Evolutionary conservation across 768 basidiomycete genomes (phyloP).

Genomic region (Amanita phalloides): DNA sequence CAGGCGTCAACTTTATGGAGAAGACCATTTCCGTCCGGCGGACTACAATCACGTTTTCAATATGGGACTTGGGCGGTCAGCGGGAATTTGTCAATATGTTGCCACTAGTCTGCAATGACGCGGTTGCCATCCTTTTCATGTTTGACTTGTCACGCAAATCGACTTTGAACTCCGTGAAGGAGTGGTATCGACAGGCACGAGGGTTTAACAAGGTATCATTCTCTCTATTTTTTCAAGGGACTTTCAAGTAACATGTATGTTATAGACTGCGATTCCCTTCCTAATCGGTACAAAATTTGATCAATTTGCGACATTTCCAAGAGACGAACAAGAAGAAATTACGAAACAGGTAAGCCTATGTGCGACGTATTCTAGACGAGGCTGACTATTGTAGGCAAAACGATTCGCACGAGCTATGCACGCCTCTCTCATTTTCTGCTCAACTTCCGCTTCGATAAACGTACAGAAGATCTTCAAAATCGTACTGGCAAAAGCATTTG

Average conservation of each 20-base stretch:
- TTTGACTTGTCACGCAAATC: constrained; percentile 97
- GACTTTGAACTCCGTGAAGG: constrained; percentile 96
- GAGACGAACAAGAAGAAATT: constrained; percentile 98
- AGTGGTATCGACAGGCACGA: constrained; percentile 98
- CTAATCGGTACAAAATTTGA: constrained; percentile 98
- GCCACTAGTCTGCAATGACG: constrained; percentile 96
- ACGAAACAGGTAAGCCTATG: constrained; percentile 72
- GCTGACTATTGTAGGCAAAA: constrained; percentile 55
- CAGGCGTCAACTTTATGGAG: constrained; percentile 99
- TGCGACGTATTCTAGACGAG: constrained; percentile 3
- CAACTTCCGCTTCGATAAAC: constrained; percentile 97
- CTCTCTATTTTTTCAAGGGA: background rate
- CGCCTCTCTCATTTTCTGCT: constrained; percentile 98
- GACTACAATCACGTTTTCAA: constrained; percentile 98
- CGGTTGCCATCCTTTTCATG: constrained; percentile 99
- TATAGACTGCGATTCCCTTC: constrained; percentile 94
- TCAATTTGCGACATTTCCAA: constrained; percentile 88
- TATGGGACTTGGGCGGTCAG: constrained; percentile 97
- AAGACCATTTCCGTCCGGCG: constrained; percentile 98
- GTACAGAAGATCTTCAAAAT: constrained; percentile 99
- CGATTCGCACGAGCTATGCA: constrained; percentile 99
- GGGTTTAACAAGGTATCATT: constrained; percentile 92
- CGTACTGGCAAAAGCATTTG: constrained; percentile 93
- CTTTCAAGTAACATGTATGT: background rate
- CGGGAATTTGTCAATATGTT: constrained; percentile 99